Evolutionary conservation across 2,329 filamentous ascomycete genomes (phyloP), one percentile per base, ranked within the genome.

Genomic region (Dothistroma pini): DNA sequence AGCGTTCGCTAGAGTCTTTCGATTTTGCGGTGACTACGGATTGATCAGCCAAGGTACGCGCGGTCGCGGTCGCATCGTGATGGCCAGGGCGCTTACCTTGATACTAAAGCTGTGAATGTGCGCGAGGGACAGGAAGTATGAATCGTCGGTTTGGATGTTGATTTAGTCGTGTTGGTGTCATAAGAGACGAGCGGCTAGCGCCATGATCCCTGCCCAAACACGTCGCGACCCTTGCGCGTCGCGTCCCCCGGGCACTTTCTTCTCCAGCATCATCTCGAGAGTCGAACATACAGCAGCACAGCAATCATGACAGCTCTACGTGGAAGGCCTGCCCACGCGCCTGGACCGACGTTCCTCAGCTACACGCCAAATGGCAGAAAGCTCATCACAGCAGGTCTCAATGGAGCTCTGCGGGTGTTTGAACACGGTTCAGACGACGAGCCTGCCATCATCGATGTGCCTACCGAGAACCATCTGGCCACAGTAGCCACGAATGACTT

Each of bases 391-490:
- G 93, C 92, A 63, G 95, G 95, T 66, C 89, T 91, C 61, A 96
- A 97, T 79, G 96, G 96, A 72, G 91, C 91, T 8, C 92, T 96
- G 71, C 90, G 96, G 54, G 85, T 97, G 54, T 99, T 96, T 80
- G 90, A 89, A 68, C 95, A 93, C 14, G 91, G 91, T 62, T 95
- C 89, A 44, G 90, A 96, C 78, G 93, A 92, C 69, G 95, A 99
- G 75, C 95, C 96, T 10, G 87, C 85, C 61, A 96, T 93, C 60
- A 89, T 99, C 59, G 93, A 97, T 74, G 91, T 97, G 66, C 91
- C 89, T 58, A 89, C 89, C 63, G 93, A 97, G 68, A 89, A 90
- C 66, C 96, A 96, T 72, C 82, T 90, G 21, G 87, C 89, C 34
- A 85, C 97, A 22, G 89, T 86, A 32, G 86, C 91, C 21, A 85